A percentile compares a stretch with the other conserved stretches of the same genome.
Conservation (phyloP, 345 rosid genomes). For the Moricandia moricandioides region DNA sequence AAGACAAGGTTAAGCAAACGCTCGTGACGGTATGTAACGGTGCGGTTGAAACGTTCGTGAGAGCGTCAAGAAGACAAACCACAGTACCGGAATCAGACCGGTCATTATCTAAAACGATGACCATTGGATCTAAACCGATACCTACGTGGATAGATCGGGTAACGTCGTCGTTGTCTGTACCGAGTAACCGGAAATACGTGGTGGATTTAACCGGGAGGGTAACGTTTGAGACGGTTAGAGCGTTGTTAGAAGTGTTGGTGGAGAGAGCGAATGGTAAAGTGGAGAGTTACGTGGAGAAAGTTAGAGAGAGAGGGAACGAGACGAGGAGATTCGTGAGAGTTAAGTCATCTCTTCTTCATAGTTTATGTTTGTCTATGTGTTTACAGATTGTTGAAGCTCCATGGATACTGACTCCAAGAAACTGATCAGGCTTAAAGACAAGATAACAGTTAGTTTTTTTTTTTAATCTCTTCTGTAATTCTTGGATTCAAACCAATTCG, state of each 20-base stretch:
- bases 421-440: slow-evolving; percentile 33
- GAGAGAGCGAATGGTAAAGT: slow-evolving; percentile 51
- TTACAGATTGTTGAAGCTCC: slow-evolving; percentile 61
- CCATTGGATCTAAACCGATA: slow-evolving; percentile 27
- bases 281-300: slow-evolving; percentile 41
- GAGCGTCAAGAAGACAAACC: slow-evolving; percentile 33
- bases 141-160: slow-evolving; percentile 59
- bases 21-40: slow-evolving; percentile 56
- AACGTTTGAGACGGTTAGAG: slow-evolving; percentile 68
- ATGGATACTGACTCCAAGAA: slow-evolving; percentile 56
- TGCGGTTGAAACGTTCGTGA: slow-evolving; percentile 67
- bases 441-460: background rate
- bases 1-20: slow-evolving; percentile 46
- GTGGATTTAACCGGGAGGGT: slow-evolving; percentile 69
- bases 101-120: background rate
- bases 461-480: slow-evolving; percentile 10
- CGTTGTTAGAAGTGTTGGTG: slow-evolving; percentile 54
- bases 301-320: slow-evolving; percentile 45
- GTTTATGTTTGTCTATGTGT: slow-evolving; percentile 58
- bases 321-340: slow-evolving; percentile 48
- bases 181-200: slow-evolving; percentile 63
- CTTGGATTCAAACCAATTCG: slow-evolving; percentile 35
- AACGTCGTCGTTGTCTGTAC: slow-evolving; percentile 58
- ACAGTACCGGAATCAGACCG: slow-evolving; percentile 19
- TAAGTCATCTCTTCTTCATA: slow-evolving; percentile 50